Conservation (phyloP, 1,139 yeast species). For the Magnusiomyces magnusii region DNA sequence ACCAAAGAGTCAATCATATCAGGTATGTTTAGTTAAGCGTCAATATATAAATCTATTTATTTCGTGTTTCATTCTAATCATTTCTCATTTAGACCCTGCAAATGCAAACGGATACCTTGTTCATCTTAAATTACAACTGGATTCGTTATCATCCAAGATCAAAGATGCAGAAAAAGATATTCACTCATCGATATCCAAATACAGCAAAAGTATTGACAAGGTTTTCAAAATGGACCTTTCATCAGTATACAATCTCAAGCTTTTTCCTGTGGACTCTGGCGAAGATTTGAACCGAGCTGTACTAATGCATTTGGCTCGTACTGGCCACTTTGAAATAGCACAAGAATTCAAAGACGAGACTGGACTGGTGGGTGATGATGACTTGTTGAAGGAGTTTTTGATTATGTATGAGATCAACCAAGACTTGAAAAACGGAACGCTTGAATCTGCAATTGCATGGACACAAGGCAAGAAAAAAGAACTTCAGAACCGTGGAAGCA, state of each 20-base stretch:
- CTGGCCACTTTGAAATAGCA: slow-evolving; percentile 39
- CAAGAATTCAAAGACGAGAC: slow-evolving; percentile 32
- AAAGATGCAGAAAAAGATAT: slow-evolving; percentile 29
- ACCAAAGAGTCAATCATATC: slow-evolving; percentile 20
- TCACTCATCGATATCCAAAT: slow-evolving; percentile 28
- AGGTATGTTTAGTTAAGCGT: slow-evolving; percentile 10
- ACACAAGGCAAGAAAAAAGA: slow-evolving; percentile 31
- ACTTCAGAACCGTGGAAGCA: slow-evolving; percentile 31
- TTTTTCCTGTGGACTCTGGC: slow-evolving; percentile 22
- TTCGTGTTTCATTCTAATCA: neutral
- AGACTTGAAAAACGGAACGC: slow-evolving; percentile 27
- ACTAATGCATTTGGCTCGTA: slow-evolving; percentile 39
- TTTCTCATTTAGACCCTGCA: slow-evolving; percentile 16
- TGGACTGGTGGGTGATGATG: slow-evolving; percentile 27
- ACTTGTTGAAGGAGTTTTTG: slow-evolving; percentile 32
- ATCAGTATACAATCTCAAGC: slow-evolving; percentile 29
- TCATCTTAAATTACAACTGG: slow-evolving; percentile 11
- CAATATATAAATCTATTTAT: too few species aligned
- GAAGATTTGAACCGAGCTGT: slow-evolving; percentile 35
- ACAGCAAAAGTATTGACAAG: slow-evolving; percentile 32
- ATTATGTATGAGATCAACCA: slow-evolving; percentile 34
- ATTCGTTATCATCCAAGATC: slow-evolving; percentile 14
- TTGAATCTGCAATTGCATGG: slow-evolving; percentile 40
- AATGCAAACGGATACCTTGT: slow-evolving; percentile 9
- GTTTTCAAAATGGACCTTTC: slow-evolving; percentile 27